Percentiles rank a stretch among this genome's conserved stretches.
phyloP scores from a whole-genome alignment of 495 filamentous ascomycete species.

The Penicillium cinerascens region DNA sequence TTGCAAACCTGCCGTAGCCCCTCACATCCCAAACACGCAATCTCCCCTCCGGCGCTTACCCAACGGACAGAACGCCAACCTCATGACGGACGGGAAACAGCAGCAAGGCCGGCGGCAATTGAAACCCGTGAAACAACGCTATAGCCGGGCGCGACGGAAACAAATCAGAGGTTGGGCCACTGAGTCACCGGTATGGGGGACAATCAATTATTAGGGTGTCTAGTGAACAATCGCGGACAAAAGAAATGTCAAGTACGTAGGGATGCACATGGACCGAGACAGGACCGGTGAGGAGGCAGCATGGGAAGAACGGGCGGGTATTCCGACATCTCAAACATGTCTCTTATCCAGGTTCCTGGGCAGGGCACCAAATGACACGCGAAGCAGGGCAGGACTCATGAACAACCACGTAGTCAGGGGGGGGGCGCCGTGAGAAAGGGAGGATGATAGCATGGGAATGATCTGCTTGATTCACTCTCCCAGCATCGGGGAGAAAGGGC shows the following conservation, averaged over 20 bases:
- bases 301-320: not conserved
- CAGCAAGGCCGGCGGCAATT: conserved; percentile 1
- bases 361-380: not conserved
- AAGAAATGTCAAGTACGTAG: not conserved
- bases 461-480: conserved; percentile 14
- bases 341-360: not conserved
- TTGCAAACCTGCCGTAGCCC: not conserved
- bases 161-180: not conserved
- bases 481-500: conserved; percentile 22
- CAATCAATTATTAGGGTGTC: not conserved
- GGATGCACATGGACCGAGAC: conserved; percentile 1
- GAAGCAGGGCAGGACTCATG: not conserved
- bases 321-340: conserved; percentile 1
- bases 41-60: not conserved
- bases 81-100: no score
- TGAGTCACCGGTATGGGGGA: not conserved
- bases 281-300: not conserved
- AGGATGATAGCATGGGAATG: conserved; percentile 15
- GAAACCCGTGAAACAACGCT: conserved; percentile 4
- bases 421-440: no score
- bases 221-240: no score
- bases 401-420: not conserved
- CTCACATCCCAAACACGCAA: not conserved
- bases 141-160: no score
- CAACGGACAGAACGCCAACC: not conserved